These are phyloP conservation scores for peach (Prunus persica) DNA, from an alignment of 306 rosid species.

Conservation along the genomic window Prunus_persica_NCBIv2 NC_034011.1:386001-386500, in stretches of 20 bases:
- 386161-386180: conserved; percentile 82
- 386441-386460: conserved; percentile 47
- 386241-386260: conserved; percentile 54
- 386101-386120: conserved; percentile 44
- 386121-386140: conserved; percentile 84
- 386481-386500: conserved; percentile 66
- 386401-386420: conserved; percentile 63
- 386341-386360: conserved; percentile 50
- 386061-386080: too few relatives aligned
- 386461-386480: conserved; percentile 70
- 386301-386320: conserved; percentile 35
- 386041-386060: too few relatives aligned
- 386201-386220: conserved; percentile 16
- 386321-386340: conserved; percentile 43
- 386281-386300: conserved; percentile 26
- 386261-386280: conserved; percentile 44
- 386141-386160: conserved; percentile 84
- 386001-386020: too few relatives aligned
- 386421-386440: conserved; percentile 73
- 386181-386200: conserved; percentile 68
- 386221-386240: conserved; percentile 64
- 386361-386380: conserved; percentile 31
- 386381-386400: conserved; percentile 35
- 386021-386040: too few relatives aligned
- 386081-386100: too few relatives aligned